Evolutionary conservation across 306 rosid species (phyloP).

Genomic region (Pterocarpus santalinus): DNA sequence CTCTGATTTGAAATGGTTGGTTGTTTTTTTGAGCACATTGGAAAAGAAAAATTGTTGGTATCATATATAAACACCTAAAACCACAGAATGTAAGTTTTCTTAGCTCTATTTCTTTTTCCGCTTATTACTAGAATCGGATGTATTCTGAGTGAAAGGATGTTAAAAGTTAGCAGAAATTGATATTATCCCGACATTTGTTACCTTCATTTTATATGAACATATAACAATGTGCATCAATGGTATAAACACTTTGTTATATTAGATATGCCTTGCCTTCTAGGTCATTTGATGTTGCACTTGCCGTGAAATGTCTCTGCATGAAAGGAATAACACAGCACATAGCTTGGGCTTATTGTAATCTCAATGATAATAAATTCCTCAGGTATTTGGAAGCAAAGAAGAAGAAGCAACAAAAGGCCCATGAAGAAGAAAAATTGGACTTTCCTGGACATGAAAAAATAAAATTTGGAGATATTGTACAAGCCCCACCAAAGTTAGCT

Average conservation of each 20-base stretch:
- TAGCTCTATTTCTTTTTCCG: not conserved
- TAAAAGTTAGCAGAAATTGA: not conserved
- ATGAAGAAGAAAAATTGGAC: slow-evolving; percentile 55
- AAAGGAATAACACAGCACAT: not conserved
- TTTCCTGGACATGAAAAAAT: slow-evolving; percentile 82
- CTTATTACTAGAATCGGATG: not conserved
- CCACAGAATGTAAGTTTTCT: not conserved
- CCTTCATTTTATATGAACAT: not conserved
- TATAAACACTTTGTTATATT: slow-evolving; percentile 6
- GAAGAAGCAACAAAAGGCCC: slow-evolving; percentile 69
- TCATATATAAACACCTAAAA: not conserved
- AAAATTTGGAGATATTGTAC: slow-evolving; percentile 88
- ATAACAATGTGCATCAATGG: not conserved
- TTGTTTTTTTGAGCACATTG: too few relatives aligned
- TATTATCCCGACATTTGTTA: slow-evolving; percentile 1
- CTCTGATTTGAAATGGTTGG: too few relatives aligned
- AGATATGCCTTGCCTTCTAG: not conserved
- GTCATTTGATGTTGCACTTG: slow-evolving; percentile 23
- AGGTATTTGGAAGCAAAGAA: slow-evolving; percentile 77
- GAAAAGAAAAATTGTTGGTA: too few relatives aligned
- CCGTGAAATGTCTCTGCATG: not conserved
- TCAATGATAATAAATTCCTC: slow-evolving; percentile 38
- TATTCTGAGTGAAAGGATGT: not conserved
- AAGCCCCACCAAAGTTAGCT: slow-evolving; percentile 87
- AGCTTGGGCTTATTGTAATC: slow-evolving; percentile 32